These are phyloP conservation scores for Cutaneotrichosporon cutaneum DNA, from an alignment of 1,284 basidiomycete species.

Conservation along the genomic window DNA sequence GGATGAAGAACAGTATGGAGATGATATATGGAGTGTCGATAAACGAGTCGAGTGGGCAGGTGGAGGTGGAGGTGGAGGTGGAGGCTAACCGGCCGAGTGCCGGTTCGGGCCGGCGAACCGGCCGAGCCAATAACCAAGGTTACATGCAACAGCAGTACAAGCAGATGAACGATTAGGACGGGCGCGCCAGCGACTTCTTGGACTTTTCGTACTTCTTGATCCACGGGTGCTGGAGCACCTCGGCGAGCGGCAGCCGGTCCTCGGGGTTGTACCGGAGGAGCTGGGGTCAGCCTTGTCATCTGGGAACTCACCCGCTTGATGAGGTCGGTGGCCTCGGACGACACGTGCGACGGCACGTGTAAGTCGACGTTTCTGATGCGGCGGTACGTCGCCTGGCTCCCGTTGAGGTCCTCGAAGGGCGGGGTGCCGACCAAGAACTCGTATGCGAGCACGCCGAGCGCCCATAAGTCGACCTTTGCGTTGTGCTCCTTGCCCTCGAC, in stretches of 20 bases:
- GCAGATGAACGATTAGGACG: conserved; percentile 8
- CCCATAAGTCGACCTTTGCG: conserved; percentile 76
- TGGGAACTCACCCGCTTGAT: conserved; percentile 59
- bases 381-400: conserved; percentile 74
- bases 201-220: conserved; percentile 69
- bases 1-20: too few species aligned
- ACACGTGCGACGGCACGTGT: conserved; percentile 67
- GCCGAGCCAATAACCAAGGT: neutral
- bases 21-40: neutral
- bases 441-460: conserved; percentile 90
- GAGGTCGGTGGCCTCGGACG: conserved; percentile 65
- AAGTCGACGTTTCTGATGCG: conserved; percentile 69
- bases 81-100: neutral
- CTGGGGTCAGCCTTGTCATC: conserved; percentile 55
- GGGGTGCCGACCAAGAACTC: conserved; percentile 91
- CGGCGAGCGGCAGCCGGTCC: conserved; percentile 72
- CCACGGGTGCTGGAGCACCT: conserved; percentile 90
- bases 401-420: conserved; percentile 83
- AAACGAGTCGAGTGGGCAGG: neutral
- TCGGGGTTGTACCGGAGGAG: conserved; percentile 83
- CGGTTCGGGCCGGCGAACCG: neutral
- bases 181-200: conserved; percentile 21
- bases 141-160: neutral
- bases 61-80: conserved; percentile 3
- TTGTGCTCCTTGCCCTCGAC: conserved; percentile 68